Base-by-base conservation (phyloP, 179 eudicot genomes). In the Beta lomatogona region DNA sequence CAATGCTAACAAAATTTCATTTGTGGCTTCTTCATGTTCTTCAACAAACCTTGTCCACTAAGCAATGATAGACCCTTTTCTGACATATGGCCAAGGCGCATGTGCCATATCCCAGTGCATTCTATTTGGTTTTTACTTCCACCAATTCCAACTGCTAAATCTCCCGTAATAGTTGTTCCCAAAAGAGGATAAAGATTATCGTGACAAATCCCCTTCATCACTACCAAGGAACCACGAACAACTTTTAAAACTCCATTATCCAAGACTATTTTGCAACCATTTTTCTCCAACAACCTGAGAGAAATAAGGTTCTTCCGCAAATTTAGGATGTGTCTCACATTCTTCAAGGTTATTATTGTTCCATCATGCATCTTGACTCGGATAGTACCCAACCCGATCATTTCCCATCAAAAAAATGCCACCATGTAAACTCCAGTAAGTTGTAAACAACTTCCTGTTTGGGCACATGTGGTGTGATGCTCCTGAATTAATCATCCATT, bases 181-280 rank as follows among this genome's bases (percentile, higher is more conserved):
- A 58, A 58, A 58, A 58, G 61, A 58, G 61, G 61, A 58, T 58
- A 58, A 10, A 58, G 61, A 58, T 58, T 58, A 4, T 0, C n/a
- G 18, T 58, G 18, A 58, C 61, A 3, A 58, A 58, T 10, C 13
- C 15, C 61, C 61, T 58, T 58, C 61, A 58, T 58, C 61, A 58
- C 61, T 58, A 58, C 61, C 61, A 58, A 58, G 61, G 61, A 58
- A 58, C 61, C 61, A 58, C 61, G 61, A 58, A 58, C 9, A 58
- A 58, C 18, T 58, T 58, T 58, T 58, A 58, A 52, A 52, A 52
- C 4, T 58, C 61, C 18, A 58, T 58, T 16, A 58, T 4, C 19
- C 61, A 58, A 12, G 61, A 58, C 61, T 12, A 16, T 58, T 16
- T 58, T 58, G 13, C 9, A 58, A 58, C 19, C 61, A 58, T 58